phyloP scores from a whole-genome alignment of 2,329 filamentous ascomycete species.

The Chrysoporthe cubensis region DNA sequence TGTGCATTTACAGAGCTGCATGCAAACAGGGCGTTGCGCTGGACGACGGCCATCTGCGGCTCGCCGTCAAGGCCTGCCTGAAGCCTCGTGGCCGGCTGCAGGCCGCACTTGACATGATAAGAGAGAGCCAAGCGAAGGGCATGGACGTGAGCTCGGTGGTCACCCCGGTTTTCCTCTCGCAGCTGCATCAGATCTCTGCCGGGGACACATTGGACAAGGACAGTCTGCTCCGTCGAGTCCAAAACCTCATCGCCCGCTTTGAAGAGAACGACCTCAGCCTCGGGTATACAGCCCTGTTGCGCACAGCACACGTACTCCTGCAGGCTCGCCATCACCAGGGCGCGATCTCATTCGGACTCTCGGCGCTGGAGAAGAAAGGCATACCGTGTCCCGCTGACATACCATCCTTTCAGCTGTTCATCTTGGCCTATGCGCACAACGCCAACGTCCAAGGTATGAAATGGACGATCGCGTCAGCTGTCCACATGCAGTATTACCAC shows the following conservation, averaged over 20 bases:
- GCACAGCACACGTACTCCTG: conserved; percentile 37
- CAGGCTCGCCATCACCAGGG: conserved; percentile 34
- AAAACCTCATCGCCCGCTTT: conserved; percentile 33
- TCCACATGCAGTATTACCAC: conserved; percentile 31
- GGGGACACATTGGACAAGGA: conserved; percentile 29
- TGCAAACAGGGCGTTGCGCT: conserved; percentile 41
- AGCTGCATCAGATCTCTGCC: conserved; percentile 41
- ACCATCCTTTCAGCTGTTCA: conserved; percentile 39
- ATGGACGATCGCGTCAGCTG: conserved; percentile 31
- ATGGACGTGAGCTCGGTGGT: conserved; percentile 47
- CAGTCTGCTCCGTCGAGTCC: conserved; percentile 30
- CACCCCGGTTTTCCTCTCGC: conserved; percentile 44
- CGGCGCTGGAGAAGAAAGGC: conserved; percentile 33
- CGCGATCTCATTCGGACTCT: conserved; percentile 36
- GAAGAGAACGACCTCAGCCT: conserved; percentile 32
- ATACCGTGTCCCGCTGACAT: conserved; percentile 35
- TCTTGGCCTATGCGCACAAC: conserved; percentile 34
- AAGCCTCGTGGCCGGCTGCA: conserved; percentile 35
- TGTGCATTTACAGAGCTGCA: conserved; percentile 44
- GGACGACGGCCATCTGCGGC: conserved; percentile 48
- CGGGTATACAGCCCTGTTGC: conserved; percentile 35
- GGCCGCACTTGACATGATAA: conserved; percentile 46
- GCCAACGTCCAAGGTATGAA: conserved; percentile 36
- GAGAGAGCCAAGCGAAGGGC: conserved; percentile 43
- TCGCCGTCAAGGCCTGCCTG: conserved; percentile 51